Evolutionary conservation across 2,329 filamentous ascomycete species (phyloP).

Genomic region (Colletotrichum phormii): DNA sequence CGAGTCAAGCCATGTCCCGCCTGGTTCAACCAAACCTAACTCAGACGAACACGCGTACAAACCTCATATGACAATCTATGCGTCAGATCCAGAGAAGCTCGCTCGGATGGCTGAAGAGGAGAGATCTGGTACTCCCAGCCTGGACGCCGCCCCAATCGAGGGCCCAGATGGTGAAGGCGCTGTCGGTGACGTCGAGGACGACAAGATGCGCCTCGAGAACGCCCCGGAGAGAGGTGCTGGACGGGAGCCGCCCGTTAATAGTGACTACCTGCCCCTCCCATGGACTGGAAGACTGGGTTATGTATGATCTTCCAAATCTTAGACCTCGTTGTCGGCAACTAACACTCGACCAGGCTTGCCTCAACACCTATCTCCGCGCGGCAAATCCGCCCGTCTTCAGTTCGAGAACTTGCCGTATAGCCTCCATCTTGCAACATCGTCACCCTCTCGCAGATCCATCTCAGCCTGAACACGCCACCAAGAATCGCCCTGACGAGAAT

Average conservation of each 20-base stretch:
- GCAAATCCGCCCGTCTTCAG: constrained; percentile 88
- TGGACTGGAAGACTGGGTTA: constrained; percentile 93
- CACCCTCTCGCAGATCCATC: constrained; percentile 82
- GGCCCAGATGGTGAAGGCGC: constrained; percentile 41
- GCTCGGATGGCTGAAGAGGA: constrained; percentile 19
- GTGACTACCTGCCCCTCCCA: constrained; percentile 83
- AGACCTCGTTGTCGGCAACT: not conserved
- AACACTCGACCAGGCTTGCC: constrained; percentile 70
- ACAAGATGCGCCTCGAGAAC: constrained; percentile 38
- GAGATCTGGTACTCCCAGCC: constrained; percentile 22
- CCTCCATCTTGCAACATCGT: constrained; percentile 89
- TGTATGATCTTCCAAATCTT: constrained; percentile 61
- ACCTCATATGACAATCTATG: not conserved
- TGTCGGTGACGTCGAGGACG: constrained; percentile 37
- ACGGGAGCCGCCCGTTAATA: constrained; percentile 82
- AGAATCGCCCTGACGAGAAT: constrained; percentile 84
- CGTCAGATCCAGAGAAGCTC: constrained; percentile 17
- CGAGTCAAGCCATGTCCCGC: constrained; percentile 50
- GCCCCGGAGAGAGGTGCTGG: constrained; percentile 50
- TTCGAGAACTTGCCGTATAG: constrained; percentile 90
- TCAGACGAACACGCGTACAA: not conserved
- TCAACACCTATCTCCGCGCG: constrained; percentile 90
- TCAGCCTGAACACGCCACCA: constrained; percentile 82
- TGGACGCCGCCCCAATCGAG: constrained; percentile 39
- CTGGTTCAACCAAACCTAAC: not conserved